Conservation (phyloP, 805 yeast genomes). For the Blastobotrys terrestris region DNA sequence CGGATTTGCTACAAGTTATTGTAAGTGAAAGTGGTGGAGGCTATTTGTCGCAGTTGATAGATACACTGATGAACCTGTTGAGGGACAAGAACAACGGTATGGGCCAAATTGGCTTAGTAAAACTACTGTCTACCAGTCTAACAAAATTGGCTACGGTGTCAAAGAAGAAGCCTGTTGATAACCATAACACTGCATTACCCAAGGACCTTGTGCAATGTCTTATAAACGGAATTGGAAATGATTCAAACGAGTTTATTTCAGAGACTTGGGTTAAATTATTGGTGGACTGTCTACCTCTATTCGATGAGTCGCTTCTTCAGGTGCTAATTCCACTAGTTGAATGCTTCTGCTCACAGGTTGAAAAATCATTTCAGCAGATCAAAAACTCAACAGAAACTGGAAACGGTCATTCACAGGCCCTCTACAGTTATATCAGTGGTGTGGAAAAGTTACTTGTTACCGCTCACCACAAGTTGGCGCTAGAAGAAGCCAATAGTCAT, state of each 20-base stretch:
- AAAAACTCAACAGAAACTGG: slow-evolving; percentile 11
- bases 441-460: slow-evolving; percentile 58
- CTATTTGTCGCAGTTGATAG: neutral
- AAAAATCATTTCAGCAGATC: slow-evolving; percentile 29
- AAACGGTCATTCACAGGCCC: slow-evolving; percentile 8
- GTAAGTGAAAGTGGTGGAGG: neutral
- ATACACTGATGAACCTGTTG: slow-evolving; percentile 1
- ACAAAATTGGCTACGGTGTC: neutral
- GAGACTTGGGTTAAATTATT: slow-evolving; percentile 47
- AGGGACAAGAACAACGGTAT: neutral
- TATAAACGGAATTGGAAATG: neutral
- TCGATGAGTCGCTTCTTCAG: slow-evolving; percentile 48
- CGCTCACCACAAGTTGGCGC: slow-evolving; percentile 42
- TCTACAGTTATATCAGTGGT: slow-evolving; percentile 42
- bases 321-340: slow-evolving; percentile 51
- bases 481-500: slow-evolving; percentile 15
- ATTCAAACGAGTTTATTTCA: slow-evolving; percentile 23
- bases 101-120: neutral
- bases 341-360: slow-evolving; percentile 40
- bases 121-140: neutral
- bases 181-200: neutral
- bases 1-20: slow-evolving; percentile 3
- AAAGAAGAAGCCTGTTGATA: neutral
- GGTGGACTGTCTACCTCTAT: slow-evolving; percentile 45
- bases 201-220: neutral